These are phyloP conservation scores for Fragilariopsis cylindrus DNA, from an alignment of 108 stramenopile genomes.

Conservation along the genomic window DNA sequence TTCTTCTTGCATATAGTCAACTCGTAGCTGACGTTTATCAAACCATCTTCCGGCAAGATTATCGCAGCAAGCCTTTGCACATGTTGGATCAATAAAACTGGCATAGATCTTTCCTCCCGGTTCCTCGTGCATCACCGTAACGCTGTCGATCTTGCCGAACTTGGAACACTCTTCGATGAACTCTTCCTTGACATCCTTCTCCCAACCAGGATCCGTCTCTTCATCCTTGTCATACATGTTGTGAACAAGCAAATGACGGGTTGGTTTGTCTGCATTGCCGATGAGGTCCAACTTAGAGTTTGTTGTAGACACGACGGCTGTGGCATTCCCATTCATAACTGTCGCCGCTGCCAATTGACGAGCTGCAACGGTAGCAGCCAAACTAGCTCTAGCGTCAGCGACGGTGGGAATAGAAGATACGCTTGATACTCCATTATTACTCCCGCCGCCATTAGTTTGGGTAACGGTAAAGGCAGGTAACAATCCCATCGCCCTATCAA, in stretches of 20 bases:
- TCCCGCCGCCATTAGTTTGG: conserved; percentile 22
- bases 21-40: conserved; percentile 87
- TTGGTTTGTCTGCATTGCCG: conserved; percentile 21
- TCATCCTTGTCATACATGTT: conserved; percentile 95
- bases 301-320: neutral
- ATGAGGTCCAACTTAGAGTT: conserved; percentile 13
- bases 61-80: conserved; percentile 78
- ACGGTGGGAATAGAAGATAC: conserved; percentile 32
- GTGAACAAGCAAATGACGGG: conserved; percentile 70
- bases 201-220: conserved; percentile 91
- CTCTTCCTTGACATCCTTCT: conserved; percentile 86
- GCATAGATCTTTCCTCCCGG: conserved; percentile 94
- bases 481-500: conserved; percentile 16
- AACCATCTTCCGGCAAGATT: conserved; percentile 94
- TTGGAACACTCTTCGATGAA: conserved; percentile 88
- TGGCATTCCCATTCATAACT: conserved; percentile 19
- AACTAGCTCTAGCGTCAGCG: conserved; percentile 32
- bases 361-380: conserved; percentile 23
- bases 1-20: conserved; percentile 48
- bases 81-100: conserved; percentile 63
- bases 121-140: conserved; percentile 73
- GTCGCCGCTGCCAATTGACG: conserved; percentile 18
- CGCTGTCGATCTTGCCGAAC: conserved; percentile 76
- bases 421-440: conserved; percentile 29
- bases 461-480: conserved; percentile 42